Evolutionary conservation across 2,329 filamentous ascomycete species (phyloP).

Genomic region (Helminthosporium solani): DNA sequence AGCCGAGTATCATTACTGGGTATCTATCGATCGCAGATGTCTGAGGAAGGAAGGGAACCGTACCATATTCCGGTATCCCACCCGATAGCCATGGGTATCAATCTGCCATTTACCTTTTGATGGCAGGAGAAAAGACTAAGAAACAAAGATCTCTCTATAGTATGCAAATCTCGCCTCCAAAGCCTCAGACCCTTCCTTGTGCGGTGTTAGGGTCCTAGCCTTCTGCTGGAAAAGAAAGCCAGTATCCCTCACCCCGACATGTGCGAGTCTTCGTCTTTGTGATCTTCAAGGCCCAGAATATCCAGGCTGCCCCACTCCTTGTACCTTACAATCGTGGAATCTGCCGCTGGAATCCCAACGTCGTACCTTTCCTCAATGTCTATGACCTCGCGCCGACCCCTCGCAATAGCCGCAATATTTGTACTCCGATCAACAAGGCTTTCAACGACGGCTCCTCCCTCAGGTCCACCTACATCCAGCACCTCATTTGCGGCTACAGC

Average conservation of each 20-base stretch:
- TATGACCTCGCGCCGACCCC: slow-evolving; percentile 7
- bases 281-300: slow-evolving; percentile 20
- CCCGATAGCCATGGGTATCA: slow-evolving; percentile 33
- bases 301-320: slow-evolving; percentile 27
- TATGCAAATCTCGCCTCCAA: no score
- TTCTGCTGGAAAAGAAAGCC: no score
- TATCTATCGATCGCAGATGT: slow-evolving; percentile 60
- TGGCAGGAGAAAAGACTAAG: no score
- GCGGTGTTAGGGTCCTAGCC: no score
- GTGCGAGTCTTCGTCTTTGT: not conserved
- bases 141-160: no score
- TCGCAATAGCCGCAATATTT: slow-evolving; percentile 23
- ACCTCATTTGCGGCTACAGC: slow-evolving; percentile 41
- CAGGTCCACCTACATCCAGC: slow-evolving; percentile 13
- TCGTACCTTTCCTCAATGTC: not conserved
- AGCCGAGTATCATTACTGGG: slow-evolving; percentile 53
- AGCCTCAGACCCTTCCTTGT: no score
- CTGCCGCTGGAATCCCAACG: slow-evolving; percentile 18
- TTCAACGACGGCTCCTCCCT: slow-evolving; percentile 15
- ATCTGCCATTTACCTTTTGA: not conserved
- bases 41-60: slow-evolving; percentile 52
- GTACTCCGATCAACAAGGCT: slow-evolving; percentile 29
- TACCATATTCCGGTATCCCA: slow-evolving; percentile 36
- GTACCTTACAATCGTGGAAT: slow-evolving; percentile 11
- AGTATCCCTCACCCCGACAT: not conserved